Base-by-base conservation (phyloP, 805 yeast species). In the Saccharomycopsis sp. region DNA sequence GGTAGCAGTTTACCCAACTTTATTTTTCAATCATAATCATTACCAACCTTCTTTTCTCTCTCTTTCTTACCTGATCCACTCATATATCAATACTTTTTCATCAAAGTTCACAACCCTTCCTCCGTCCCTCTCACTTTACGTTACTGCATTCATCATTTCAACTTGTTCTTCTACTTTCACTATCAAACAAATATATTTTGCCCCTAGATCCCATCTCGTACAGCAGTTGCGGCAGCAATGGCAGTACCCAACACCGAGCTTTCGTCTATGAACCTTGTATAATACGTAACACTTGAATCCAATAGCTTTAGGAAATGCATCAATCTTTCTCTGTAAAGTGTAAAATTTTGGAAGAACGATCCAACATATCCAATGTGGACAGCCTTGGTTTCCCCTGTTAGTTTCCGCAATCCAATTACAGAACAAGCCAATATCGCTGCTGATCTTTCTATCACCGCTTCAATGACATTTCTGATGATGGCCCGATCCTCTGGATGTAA, bases 201-300 rank as follows among this genome's bases (percentile, higher is more conserved):
- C n/a, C n/a, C n/a, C n/a, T n/a, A n/a, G n/a, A n/a, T n/a, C n/a
- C n/a, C n/a, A n/a, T n/a, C n/a, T n/a, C n/a, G n/a, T n/a, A n/a
- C n/a, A n/a, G n/a, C n/a, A n/a, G n/a, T n/a, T 7, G 42, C 38
- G 5, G 45, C 49, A 5, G 43, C 39, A 16, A 45, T 38, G 9
- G 41, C 43, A 10, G 49, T 30, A 8, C 49, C 49, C 27, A 20
- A 38, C 15, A 45, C 32, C 8, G 36, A 30, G 18, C 46, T 42
- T 20, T 45, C 41, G 2, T 42, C 36, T 16, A 42, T 29, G 15
- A 30, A 45, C 9, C 27, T 16, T n/a, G 42, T 27, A 13, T 17
- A 21, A 29, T 27, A 22, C 4, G 23, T 22, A 10, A 31, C 21
- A 7, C 15, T 26, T 3, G 30, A 31, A 27, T 41, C 20, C 16